Conservation (phyloP, 352 stramenopile species). For the Achlya hypogyna region DNA sequence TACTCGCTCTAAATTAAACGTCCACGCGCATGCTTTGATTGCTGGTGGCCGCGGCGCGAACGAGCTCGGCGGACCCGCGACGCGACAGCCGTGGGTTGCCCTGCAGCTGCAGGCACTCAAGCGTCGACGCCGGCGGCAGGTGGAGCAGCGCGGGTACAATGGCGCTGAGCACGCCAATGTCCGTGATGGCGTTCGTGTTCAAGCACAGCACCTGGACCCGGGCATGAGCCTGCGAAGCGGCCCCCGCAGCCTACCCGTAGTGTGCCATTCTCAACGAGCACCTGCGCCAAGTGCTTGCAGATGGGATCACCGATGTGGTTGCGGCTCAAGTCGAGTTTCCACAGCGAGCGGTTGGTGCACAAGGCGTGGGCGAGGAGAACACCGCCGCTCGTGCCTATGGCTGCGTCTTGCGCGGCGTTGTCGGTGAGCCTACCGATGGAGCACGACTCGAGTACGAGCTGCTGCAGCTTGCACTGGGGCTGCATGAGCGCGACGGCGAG, state of each 20-base stretch:
- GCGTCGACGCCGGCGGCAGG: constrained; percentile 22
- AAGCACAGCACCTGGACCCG: constrained; percentile 34
- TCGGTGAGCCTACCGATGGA: constrained; percentile 21
- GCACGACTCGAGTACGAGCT: constrained; percentile 64
- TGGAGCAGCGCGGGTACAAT: constrained; percentile 35
- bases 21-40: background rate
- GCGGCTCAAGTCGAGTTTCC: constrained; percentile 62
- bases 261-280: constrained; percentile 29
- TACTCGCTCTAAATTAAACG: background rate
- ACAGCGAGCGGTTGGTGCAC: constrained; percentile 36
- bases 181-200: constrained; percentile 42
- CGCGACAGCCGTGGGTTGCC: constrained; percentile 34
- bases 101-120: constrained; percentile 48
- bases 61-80: constrained; percentile 25
- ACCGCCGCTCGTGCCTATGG: constrained; percentile 31
- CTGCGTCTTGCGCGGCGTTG: background rate
- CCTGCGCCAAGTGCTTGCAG: constrained; percentile 29
- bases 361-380: constrained; percentile 43
- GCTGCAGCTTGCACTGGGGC: constrained; percentile 41
- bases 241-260: constrained; percentile 33
- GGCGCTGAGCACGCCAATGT: constrained; percentile 41
- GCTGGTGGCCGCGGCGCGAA: background rate
- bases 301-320: constrained; percentile 55
- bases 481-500: constrained; percentile 40
- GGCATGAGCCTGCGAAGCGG: background rate